These are phyloP conservation scores for Phalaenopsis aphrodite DNA, from an alignment of 106 monocot species.

Conservation along the genomic window DNA sequence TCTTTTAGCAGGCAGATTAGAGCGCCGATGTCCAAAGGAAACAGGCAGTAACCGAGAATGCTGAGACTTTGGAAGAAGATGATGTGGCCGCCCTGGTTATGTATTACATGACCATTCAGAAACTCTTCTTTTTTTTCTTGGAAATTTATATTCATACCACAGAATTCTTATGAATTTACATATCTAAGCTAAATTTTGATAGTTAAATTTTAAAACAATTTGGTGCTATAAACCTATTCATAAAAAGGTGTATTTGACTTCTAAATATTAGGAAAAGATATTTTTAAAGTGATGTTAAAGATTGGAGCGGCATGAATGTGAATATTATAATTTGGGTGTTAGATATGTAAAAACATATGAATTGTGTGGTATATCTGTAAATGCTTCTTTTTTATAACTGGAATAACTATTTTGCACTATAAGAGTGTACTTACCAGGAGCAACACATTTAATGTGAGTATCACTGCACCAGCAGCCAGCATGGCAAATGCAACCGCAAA, in stretches of 20 bases:
- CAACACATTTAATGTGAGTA: conserved; percentile 84
- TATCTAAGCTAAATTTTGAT: too few species aligned
- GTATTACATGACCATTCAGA: neutral
- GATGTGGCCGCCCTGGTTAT: conserved; percentile 67
- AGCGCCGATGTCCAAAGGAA: conserved; percentile 74
- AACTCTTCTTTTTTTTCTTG: neutral
- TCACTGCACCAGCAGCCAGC: conserved; percentile 87
- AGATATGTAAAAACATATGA: neutral
- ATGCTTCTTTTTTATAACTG: neutral
- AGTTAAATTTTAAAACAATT: too few species aligned
- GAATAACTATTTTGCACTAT: neutral
- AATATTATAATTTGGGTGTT: neutral
- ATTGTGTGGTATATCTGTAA: neutral
- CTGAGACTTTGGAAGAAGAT: conserved; percentile 94
- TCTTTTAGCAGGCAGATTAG: conserved; percentile 70
- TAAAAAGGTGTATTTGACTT: too few species aligned
- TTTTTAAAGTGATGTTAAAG: neutral
- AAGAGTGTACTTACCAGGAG: conserved; percentile 54
- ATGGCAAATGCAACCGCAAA: conserved; percentile 97
- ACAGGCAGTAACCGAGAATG: conserved; percentile 80
- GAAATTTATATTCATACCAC: too few species aligned
- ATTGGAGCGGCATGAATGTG: neutral
- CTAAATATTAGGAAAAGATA: too few species aligned
- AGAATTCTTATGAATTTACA: too few species aligned
- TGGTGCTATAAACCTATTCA: too few species aligned